A percentile compares a stretch with the other conserved stretches of the same genome.
These are phyloP conservation scores for Cucumis sativus DNA, from an alignment of 306 rosid species.

Conservation along the genomic window DNA sequence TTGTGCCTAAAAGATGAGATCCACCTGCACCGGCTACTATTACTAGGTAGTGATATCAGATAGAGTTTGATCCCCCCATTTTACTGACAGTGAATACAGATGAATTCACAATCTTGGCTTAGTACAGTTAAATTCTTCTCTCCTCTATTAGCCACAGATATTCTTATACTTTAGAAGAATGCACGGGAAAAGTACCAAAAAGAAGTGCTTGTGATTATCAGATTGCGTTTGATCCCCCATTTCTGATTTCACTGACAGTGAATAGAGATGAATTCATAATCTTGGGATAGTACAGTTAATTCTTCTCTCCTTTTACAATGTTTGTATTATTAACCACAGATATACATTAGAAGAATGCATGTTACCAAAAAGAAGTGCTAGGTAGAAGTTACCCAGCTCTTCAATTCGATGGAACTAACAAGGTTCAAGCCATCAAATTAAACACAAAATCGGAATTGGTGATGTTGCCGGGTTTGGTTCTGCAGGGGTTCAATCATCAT, in stretches of 20 bases:
- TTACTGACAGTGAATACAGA: not conserved
- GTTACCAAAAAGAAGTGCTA: not conserved
- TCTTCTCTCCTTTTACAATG: constrained; percentile 6
- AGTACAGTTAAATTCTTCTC: constrained; percentile 3
- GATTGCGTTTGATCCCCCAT: not conserved
- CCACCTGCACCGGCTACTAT: not conserved
- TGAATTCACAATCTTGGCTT: not conserved
- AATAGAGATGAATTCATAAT: not conserved
- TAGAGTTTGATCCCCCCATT: not conserved
- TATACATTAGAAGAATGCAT: constrained; percentile 1
- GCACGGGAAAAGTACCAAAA: not conserved
- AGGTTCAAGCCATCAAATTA: not conserved
- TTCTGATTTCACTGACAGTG: not conserved
- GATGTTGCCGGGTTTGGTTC: constrained; percentile 10
- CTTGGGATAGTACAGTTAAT: not conserved
- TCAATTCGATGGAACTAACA: not conserved
- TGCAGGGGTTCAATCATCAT: constrained; percentile 52
- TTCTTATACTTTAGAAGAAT: not conserved
- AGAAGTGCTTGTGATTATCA: not conserved
- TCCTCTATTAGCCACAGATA: not conserved
- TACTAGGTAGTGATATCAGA: not conserved
- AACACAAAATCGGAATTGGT: constrained; percentile 12
- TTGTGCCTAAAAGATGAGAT: not conserved
- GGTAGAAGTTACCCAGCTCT: not conserved
- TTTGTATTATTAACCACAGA: not conserved